These are phyloP conservation scores for Candida corydali DNA, from an alignment of 805 yeast species.

Conservation along the genomic window DNA sequence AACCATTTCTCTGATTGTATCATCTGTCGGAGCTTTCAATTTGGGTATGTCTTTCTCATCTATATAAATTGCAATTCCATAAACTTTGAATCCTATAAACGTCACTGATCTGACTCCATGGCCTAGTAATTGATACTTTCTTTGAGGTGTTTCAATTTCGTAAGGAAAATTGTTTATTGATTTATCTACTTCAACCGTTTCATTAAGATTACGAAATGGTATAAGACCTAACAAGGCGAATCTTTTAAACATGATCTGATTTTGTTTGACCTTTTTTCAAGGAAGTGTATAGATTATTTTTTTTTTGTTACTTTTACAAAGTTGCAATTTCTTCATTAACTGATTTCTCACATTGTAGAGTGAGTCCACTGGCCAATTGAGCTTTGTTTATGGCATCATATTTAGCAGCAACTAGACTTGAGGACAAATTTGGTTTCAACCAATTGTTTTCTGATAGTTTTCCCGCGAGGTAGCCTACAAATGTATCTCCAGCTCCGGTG, in stretches of 20 bases:
- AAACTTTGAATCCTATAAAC: conserved; percentile 76
- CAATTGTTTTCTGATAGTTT: conserved; percentile 18
- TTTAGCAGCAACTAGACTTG: conserved; percentile 33
- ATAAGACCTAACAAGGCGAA: conserved; percentile 30
- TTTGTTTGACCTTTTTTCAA: no score
- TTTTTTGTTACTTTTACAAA: no score
- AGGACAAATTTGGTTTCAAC: conserved; percentile 20
- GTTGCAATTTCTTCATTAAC: conserved; percentile 22
- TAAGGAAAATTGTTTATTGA: conserved; percentile 49
- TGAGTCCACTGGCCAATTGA: conserved; percentile 38
- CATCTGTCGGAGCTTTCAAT: conserved; percentile 44
- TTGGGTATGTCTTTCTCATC: conserved; percentile 52
- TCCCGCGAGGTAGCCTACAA: conserved; percentile 60
- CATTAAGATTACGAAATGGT: conserved; percentile 2
- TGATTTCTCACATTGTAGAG: conserved; percentile 18
- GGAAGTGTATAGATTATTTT: no score
- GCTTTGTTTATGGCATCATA: conserved; percentile 34
- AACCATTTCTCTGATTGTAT: conserved; percentile 43
- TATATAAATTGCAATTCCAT: conserved; percentile 80
- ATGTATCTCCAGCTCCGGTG: conserved; percentile 87
- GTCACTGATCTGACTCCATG: conserved; percentile 83
- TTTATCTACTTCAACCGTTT: conserved; percentile 36
- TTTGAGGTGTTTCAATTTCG: conserved; percentile 6
- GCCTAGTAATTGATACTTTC: conserved; percentile 21
- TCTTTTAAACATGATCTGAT: conserved; percentile 1